These are phyloP conservation scores for Stipa capillata DNA, from an alignment of 176 grass and related monocot species.

Conservation along the genomic window DNA sequence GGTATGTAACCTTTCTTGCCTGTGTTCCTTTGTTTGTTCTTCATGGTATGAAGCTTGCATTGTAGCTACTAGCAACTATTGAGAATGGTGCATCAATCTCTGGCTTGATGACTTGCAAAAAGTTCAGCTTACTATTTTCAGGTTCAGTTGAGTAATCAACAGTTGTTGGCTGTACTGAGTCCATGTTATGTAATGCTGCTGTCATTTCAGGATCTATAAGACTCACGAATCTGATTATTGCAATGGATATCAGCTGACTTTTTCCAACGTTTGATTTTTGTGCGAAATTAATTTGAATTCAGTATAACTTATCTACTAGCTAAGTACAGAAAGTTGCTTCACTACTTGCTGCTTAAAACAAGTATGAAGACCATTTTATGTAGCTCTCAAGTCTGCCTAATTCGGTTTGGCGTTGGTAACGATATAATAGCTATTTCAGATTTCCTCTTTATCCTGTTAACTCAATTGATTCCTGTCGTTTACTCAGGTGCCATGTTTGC, in stretches of 20 bases:
- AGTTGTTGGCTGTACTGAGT: background rate
- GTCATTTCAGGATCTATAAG: background rate
- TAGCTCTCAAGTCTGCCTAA: background rate
- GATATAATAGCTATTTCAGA: background rate
- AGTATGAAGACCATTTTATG: background rate
- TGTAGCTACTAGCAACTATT: too few species aligned
- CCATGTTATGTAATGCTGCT: background rate
- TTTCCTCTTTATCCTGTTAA: background rate
- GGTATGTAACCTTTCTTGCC: background rate
- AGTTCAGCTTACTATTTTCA: too few species aligned
- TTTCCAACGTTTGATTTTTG: background rate
- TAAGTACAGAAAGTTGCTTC: too few species aligned
- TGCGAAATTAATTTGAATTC: background rate
- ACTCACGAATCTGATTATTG: background rate
- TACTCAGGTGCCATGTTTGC: slow-evolving; percentile 63
- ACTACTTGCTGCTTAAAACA: background rate
- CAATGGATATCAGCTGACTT: background rate
- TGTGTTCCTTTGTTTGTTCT: background rate
- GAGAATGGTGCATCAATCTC: too few species aligned
- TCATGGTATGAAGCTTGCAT: too few species aligned
- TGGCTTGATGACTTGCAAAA: too few species aligned
- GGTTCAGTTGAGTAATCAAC: background rate
- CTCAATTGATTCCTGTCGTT: background rate
- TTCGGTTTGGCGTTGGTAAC: background rate
- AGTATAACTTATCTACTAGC: background rate